Evolutionary conservation across 2,329 filamentous ascomycete species (phyloP), one percentile per base, ranked within the genome.

Genomic region (Fusarium subglutinans): DNA sequence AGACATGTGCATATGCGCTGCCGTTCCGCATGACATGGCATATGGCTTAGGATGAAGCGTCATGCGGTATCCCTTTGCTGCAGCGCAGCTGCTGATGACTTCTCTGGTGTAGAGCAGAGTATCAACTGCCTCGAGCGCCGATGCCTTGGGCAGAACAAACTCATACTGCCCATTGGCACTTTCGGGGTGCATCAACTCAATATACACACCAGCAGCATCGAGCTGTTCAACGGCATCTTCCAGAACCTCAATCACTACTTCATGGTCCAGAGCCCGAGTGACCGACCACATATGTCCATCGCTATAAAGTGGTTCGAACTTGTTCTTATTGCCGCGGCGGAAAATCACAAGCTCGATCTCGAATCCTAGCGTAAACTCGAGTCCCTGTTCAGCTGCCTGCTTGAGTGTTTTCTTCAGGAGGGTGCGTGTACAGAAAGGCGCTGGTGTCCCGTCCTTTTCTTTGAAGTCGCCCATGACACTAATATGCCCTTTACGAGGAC

Each of bases 311-410:
- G 82, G 78, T 13, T 82, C 81, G 45, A 82, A 84, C n/a, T 80
- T 77, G 8, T 81, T 80, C 5, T 78, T 72, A 2, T 73, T 69
- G 10, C 61, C 64, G 3, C 86, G 86, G 45, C 87, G 86, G 73
- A 96, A 84, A 72, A 97, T 91, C 3, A 93, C 87, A 15, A 96
- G 89, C 81, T 97, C 94, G 45, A 97, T 90, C 81, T 97, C 94
- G 74, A 96, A 97, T 0, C 94, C 94, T 22, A 94, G 82, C 0
- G 91, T 84, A 54, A 95, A 90, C 7, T 86, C 81, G 6, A 94
- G 84, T 4, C 86, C 85, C 43, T 89, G 84, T 5, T 82, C 76
- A 17, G 86, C 82, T 1, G 92, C 87, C 11, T 83, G 82, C 0
- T 87, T 83, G 4, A 92, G 78, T 0, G 90, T 84, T 7, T 82